Percentiles rank a stretch among this genome's conserved stretches.
Conservation (phyloP, 2,329 filamentous ascomycete species). For the Ceratocystis variospora region DNA sequence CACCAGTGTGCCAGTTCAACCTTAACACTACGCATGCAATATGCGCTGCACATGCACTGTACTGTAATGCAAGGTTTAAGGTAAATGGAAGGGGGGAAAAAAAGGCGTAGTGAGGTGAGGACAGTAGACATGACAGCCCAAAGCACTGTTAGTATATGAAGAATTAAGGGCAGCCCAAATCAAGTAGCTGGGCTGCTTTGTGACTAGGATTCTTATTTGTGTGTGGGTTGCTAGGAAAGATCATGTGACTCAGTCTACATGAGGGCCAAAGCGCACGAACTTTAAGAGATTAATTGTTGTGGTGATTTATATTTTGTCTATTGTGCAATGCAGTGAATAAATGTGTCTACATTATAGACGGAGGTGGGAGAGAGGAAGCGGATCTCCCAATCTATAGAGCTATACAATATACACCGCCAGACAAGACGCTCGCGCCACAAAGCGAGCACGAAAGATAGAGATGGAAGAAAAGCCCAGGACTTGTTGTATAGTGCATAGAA, state of each 20-base stretch:
- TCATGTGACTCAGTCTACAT: background rate
- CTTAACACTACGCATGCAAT: background rate
- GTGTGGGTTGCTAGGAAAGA: background rate
- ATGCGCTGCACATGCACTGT: background rate
- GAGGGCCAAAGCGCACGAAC: conserved; percentile 2
- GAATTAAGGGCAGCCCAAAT: background rate
- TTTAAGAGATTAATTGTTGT: background rate
- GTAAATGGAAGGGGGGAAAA: background rate
- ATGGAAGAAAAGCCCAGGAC: background rate
- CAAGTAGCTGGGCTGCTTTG: background rate
- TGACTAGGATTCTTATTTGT: background rate
- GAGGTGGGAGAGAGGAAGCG: background rate
- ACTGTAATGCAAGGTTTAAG: background rate
- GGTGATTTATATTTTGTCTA: background rate
- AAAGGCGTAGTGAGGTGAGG: background rate
- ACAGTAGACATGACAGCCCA: background rate
- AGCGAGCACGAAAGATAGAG: background rate
- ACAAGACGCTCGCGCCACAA: background rate
- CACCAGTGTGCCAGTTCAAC: background rate
- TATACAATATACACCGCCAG: background rate
- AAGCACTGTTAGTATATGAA: background rate
- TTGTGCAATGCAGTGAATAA: background rate
- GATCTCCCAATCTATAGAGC: background rate
- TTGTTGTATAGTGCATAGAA: background rate
- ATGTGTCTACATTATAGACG: background rate